Percentiles rank a stretch among this genome's conserved stretches.
phyloP scores from a whole-genome alignment of 495 filamentous ascomycete genomes.

The Niebla homalea region DNA sequence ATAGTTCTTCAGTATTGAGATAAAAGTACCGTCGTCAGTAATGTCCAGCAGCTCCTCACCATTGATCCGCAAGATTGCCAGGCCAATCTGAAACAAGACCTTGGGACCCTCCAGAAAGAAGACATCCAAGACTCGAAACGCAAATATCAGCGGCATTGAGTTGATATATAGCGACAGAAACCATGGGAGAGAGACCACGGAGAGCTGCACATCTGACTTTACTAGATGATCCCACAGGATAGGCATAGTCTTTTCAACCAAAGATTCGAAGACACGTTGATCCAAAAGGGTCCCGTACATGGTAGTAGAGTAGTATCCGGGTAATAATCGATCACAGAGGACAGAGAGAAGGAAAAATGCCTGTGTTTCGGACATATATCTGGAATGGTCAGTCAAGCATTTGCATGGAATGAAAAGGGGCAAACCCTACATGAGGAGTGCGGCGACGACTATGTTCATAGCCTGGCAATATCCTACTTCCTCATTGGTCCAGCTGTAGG shows the following conservation, averaged over 20 bases:
- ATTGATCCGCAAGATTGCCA: constrained; percentile 94
- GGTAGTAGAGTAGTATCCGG: constrained; percentile 93
- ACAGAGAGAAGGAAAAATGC: constrained; percentile 90
- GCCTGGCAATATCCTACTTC: constrained; percentile 97
- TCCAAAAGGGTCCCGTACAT: constrained; percentile 98
- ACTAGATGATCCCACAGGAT: constrained; percentile 94
- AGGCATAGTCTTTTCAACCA: constrained; percentile 98
- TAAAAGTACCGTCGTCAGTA: constrained; percentile 89
- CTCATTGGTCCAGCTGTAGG: constrained; percentile 91
- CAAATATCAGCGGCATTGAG: constrained; percentile 95
- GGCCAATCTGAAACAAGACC: constrained; percentile 88
- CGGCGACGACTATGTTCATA: constrained; percentile 98
- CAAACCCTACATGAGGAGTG: constrained; percentile 63
- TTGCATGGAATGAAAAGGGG: neutral
- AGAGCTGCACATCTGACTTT: constrained; percentile 94
- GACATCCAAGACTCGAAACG: constrained; percentile 89
- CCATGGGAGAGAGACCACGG: constrained; percentile 94
- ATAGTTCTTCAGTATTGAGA: constrained; percentile 88
- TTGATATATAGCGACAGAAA: constrained; percentile 98
- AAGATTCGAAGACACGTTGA: constrained; percentile 89
- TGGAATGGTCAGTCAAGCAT: constrained; percentile 23
- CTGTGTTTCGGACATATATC: constrained; percentile 93
- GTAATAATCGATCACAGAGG: constrained; percentile 82
- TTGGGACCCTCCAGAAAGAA: constrained; percentile 98
- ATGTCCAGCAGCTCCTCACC: constrained; percentile 96